Evolutionary conservation across 805 yeast species (phyloP).

Genomic region (Clavispora asparagi): DNA sequence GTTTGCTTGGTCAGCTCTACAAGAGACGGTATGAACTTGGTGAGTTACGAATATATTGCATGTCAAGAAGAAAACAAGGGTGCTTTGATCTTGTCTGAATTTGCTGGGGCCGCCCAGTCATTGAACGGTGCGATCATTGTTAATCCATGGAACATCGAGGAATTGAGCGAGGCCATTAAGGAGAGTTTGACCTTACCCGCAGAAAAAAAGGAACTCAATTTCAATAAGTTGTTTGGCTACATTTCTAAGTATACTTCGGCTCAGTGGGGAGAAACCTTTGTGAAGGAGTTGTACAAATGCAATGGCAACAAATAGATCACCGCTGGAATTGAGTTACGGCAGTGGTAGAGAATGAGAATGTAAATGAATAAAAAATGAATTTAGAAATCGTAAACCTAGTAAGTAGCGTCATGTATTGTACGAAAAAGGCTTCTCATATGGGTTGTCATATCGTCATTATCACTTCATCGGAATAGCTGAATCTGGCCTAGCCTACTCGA

Average conservation of each 20-base stretch:
- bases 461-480: background rate
- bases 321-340: background rate
- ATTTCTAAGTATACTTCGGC: slow-evolving; percentile 91
- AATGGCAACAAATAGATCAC: slow-evolving; percentile 1
- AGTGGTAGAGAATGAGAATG: background rate
- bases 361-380: background rate
- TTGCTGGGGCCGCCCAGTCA: slow-evolving; percentile 99
- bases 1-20: slow-evolving; percentile 92
- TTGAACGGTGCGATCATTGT: slow-evolving; percentile 90
- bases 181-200: slow-evolving; percentile 82
- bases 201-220: slow-evolving; percentile 75
- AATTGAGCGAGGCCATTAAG: slow-evolving; percentile 75
- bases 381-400: background rate
- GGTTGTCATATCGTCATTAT: background rate
- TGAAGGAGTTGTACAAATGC: slow-evolving; percentile 65
- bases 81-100: slow-evolving; percentile 81
- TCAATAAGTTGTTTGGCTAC: slow-evolving; percentile 77
- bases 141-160: slow-evolving; percentile 98
- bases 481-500: background rate
- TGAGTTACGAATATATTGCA: slow-evolving; percentile 93
- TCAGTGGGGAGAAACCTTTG: slow-evolving; percentile 96
- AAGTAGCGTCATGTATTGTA: background rate
- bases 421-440: background rate
- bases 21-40: slow-evolving; percentile 98
- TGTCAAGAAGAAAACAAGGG: slow-evolving; percentile 88